These are phyloP conservation scores for Colletotrichum cordylinicola DNA, from an alignment of 2,329 filamentous ascomycete genomes.

Conservation along the genomic window DNA sequence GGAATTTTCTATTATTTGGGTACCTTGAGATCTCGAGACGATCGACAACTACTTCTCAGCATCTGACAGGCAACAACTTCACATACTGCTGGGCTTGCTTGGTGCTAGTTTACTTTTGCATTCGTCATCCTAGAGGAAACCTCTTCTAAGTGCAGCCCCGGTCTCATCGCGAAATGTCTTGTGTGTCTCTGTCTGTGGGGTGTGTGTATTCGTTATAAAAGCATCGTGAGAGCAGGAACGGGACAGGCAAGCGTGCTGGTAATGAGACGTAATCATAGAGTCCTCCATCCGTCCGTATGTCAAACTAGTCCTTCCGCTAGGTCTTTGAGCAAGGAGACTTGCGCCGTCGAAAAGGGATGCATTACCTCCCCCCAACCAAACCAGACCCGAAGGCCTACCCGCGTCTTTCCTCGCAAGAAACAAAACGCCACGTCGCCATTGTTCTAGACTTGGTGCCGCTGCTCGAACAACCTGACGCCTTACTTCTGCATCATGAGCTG, in stretches of 20 bases:
- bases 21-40: neutral
- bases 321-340: neutral
- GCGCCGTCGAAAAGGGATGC: neutral
- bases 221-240: slow-evolving; percentile 11
- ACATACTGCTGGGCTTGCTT: neutral
- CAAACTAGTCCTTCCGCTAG: neutral
- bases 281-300: neutral
- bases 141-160: slow-evolving; percentile 16
- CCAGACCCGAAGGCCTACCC: neutral
- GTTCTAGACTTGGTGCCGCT: neutral
- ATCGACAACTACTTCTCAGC: neutral
- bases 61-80: neutral
- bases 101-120: slow-evolving; percentile 8
- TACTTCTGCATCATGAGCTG: slow-evolving; percentile 98
- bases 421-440: neutral
- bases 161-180: slow-evolving; percentile 4
- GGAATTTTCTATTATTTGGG: neutral
- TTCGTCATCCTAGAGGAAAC: slow-evolving; percentile 1
- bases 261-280: slow-evolving; percentile 1
- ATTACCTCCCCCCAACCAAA: neutral
- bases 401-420: slow-evolving; percentile 14
- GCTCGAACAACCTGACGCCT: slow-evolving; percentile 27
- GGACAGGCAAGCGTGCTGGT: slow-evolving; percentile 12
- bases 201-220: slow-evolving; percentile 19
- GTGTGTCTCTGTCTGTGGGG: slow-evolving; percentile 8